Evolutionary conservation across 305 asterid genomes (phyloP), one percentile per base, ranked within the genome.

Genomic region (Euphrasia arctica): DNA sequence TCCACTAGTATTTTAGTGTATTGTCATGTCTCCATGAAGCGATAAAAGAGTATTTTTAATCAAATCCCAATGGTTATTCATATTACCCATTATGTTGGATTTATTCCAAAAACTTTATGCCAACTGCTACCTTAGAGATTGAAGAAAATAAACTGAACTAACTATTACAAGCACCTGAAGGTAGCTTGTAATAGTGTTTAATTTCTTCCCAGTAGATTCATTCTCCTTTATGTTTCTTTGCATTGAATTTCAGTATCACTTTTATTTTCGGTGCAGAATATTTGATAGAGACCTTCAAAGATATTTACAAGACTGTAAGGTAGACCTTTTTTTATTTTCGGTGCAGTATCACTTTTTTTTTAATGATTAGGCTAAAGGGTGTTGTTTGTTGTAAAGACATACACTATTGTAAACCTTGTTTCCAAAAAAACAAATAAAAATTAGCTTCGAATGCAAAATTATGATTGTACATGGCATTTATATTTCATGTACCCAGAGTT

Each of bases 241-340:
- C 62, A 22, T 45, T 63, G 54, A 51, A 63, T 63, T 42, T 66
- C 67, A 80, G 65, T 14, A 14, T 57, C 52, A 48, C 52, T 64
- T 73, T 59, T 56, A 12, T 27, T 39, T 60, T 78, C 60, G 54
- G 2, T 76, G 89, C 92, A 92, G 97, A 80, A 81, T 89, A 81
- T 80, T 68, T 92, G 87, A 72, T 79, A 4, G 96, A 92, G 78
- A 87, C 80, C 69, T 80, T 78, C 75, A 79, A 28, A 58, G 95
- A 88, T 75, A 36, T 80, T 47, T 92, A 82, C 81, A 85, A 81
- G 85, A 78, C 82, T 66, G 76, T 84, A 66, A 85, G 98, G 98
- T 92, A 74, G 36, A 72, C 64, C 61, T 15, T 72, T 72, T 70
- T 18, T 18, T 18, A 18, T 18, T 18, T 18, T 18, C 22, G 22